These are phyloP conservation scores for Fusarium abutilonis DNA, from an alignment of 2,329 filamentous ascomycete genomes.

Conservation along the genomic window DNA sequence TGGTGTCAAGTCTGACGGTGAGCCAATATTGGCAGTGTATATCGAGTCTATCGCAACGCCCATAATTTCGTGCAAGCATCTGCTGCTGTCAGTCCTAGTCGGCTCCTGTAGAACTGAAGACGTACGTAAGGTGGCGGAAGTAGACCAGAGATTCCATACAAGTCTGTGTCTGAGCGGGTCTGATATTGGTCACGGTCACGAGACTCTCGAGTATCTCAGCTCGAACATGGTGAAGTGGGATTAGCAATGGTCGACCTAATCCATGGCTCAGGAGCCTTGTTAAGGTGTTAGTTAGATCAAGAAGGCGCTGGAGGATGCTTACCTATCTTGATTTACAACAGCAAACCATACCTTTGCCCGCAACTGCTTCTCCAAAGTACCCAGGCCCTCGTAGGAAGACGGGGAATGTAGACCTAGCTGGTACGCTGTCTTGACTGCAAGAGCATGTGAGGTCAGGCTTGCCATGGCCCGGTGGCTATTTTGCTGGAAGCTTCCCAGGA, in stretches of 20 bases:
- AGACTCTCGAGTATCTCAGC: slow-evolving; percentile 15
- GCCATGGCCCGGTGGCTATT: slow-evolving; percentile 49
- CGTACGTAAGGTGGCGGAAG: slow-evolving; percentile 36
- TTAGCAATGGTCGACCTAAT: slow-evolving; percentile 26
- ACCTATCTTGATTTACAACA: slow-evolving; percentile 43
- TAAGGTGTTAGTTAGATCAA: background rate
- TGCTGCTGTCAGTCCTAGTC: no score
- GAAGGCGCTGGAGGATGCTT: background rate
- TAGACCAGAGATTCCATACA: slow-evolving; percentile 23
- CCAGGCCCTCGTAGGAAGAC: slow-evolving; percentile 4
- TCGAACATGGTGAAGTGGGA: slow-evolving; percentile 23
- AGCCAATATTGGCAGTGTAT: slow-evolving; percentile 35
- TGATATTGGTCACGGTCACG: background rate
- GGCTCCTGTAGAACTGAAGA: no score
- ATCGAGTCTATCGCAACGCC: slow-evolving; percentile 33
- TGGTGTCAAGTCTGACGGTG: slow-evolving; percentile 7
- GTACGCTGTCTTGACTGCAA: slow-evolving; percentile 47
- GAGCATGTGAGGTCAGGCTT: slow-evolving; percentile 46
- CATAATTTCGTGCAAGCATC: slow-evolving; percentile 37
- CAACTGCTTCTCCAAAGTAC: slow-evolving; percentile 41
- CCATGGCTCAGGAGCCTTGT: slow-evolving; percentile 18
- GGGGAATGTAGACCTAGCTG: slow-evolving; percentile 50
- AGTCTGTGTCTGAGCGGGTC: slow-evolving; percentile 4
- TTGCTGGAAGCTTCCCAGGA: slow-evolving; percentile 49
- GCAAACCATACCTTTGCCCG: slow-evolving; percentile 47